Evolutionary conservation across 805 yeast species (phyloP), one percentile per base, ranked within the genome.

Genomic region (Debaryomyces hansenii): DNA sequence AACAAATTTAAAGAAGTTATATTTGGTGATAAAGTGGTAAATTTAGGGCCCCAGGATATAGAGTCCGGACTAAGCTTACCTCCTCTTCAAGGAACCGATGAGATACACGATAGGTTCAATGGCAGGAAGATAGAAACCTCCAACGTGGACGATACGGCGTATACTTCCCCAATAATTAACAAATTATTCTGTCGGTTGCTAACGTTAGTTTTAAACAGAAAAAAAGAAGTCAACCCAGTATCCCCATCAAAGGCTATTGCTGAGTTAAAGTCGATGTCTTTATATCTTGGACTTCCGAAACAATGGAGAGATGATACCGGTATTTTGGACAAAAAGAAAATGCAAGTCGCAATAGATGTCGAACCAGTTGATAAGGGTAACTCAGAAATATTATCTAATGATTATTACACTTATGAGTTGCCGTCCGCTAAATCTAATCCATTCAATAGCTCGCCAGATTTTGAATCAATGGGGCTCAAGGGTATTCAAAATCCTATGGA

Each of bases 11-110:
- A 54, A 24, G 58, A 58, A 1, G 48, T 67, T 14, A 39, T 70
- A 3, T 48, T 51, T 20, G 37, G 63, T 5, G 54, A 45, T 11
- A 48, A 51, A 8, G 11, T 18, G 4, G 42, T 14, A 14, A 12
- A 14, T 34, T 45, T 67, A 4, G 73, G 76, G 1, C 78, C 78
- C 1, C 63, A 62, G 21, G 69, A 67, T 47, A 60, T 71, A 15
- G 76, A 71, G 42, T 45, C 46, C 12, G 76, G 76, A 0, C 50
- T 70, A 24, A 58, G 72, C 11, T 52, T 70, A 15, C 51, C 50
- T 24, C 16, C 31, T 3, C n/a, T 42, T 5, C 41, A 43, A 15
- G 29, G 21, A 15, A 41, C 33, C 14, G 45, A 42, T 38, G 42
- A 40, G 2, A n/a, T 11, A 11, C 20, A 14, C 15, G 39, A 28